Base-by-base conservation (phyloP, 2,329 filamentous ascomycete species). In the Eutypa lata region DNA sequence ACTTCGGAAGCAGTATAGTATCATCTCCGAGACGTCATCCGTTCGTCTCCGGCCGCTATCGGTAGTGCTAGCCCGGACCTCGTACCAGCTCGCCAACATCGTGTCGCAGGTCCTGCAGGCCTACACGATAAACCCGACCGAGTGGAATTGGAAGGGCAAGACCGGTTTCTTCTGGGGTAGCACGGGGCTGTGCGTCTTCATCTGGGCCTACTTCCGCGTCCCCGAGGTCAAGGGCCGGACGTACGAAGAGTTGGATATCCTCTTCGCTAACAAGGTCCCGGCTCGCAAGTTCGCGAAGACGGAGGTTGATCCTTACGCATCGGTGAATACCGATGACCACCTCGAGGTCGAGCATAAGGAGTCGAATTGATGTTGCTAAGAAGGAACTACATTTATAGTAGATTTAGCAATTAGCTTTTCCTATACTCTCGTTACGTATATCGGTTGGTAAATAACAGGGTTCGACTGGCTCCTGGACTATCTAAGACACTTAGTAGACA, bases 201-300 rank as follows among this genome's bases (percentile, higher is more conserved):
- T 74, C 1, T 84, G 81, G 72, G 71, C 76, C 1, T 80, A 69
- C 57, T 79, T 79, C 61, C 76, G 75, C 19, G 64, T 81, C 7
- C 78, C 78, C 5, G 81, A 83, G 64, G 75, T 78, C 0, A 76
- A 75, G 42, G 76, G 72, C 2, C 71, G 77, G 21, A 78, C 76
- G 0, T 76, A 79, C 45, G 77, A 79, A 57, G 79, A 83, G 64
- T 69, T 83, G 1, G 80, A 82, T 50, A 68, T 76, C 11, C 60
- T 84, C 42, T 83, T 83, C 61, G 71, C 74, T 42, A 66, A 66
- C n/a, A 64, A 60, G 35, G 64, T 72, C 3, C 55, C 70, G 2
- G 72, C 74, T 2, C 67, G 74, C 7, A 68, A 74, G 33, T 78
- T 75, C 50, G 53, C 67, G 1, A 57, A 50, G 24, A 68, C 65